Evolutionary conservation across 129 eudicot genomes (phyloP).

Genomic region (Flaveria sonorensis): DNA sequence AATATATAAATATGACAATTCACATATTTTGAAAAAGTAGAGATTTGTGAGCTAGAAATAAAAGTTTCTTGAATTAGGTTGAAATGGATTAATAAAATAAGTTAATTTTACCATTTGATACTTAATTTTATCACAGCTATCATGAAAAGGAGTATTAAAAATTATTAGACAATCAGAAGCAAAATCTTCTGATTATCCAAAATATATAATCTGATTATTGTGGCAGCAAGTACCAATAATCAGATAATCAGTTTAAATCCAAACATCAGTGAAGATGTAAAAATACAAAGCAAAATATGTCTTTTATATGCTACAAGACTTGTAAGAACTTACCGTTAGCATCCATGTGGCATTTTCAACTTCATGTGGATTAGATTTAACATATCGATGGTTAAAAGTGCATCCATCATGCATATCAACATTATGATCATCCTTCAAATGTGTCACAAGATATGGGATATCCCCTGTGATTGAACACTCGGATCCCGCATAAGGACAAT

Average conservation of each 20-base stretch:
- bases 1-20: too few species aligned
- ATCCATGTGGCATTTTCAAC: slow-evolving; percentile 92
- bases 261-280: too few species aligned
- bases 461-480: slow-evolving; percentile 79
- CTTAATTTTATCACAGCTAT: too few species aligned
- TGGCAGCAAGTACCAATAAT: not conserved
- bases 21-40: too few species aligned
- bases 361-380: slow-evolving; percentile 83
- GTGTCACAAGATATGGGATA: slow-evolving; percentile 66
- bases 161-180: not conserved
- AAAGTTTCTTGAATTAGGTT: too few species aligned
- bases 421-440: slow-evolving; percentile 79
- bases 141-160: not conserved
- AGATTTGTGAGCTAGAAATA: too few species aligned
- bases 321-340: slow-evolving; percentile 76
- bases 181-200: not conserved
- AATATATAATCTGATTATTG: not conserved
- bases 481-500: slow-evolving; percentile 88
- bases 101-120: too few species aligned
- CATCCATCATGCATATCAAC: slow-evolving; percentile 96
- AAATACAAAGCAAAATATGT: too few species aligned
- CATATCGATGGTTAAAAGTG: slow-evolving; percentile 85
- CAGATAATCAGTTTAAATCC: not conserved
- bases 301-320: too few species aligned
- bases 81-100: too few species aligned